These are phyloP conservation scores for Russula sp. DNA, from an alignment of 768 basidiomycete genomes.

Conservation along the genomic window DNA sequence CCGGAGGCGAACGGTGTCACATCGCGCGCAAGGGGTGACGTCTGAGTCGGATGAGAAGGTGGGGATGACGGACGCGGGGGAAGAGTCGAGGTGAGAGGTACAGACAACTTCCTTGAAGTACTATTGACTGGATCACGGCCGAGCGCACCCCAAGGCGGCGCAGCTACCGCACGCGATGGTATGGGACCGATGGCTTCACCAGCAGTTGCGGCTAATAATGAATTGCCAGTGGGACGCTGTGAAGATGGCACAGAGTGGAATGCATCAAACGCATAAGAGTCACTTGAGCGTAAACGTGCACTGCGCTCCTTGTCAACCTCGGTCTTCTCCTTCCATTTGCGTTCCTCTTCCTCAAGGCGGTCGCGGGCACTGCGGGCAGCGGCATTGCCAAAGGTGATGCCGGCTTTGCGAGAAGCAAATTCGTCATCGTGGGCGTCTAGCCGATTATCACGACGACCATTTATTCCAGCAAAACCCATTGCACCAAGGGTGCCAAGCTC, in stretches of 20 bases:
- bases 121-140: slow-evolving; percentile 3
- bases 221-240: slow-evolving; percentile 28
- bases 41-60: slow-evolving; percentile 19
- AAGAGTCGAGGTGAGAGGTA: slow-evolving; percentile 21
- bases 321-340: slow-evolving; percentile 48
- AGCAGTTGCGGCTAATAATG: slow-evolving; percentile 27
- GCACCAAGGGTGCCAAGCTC: slow-evolving; percentile 41
- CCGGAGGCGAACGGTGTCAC: slow-evolving; percentile 14
- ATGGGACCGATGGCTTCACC: slow-evolving; percentile 11
- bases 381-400: slow-evolving; percentile 34
- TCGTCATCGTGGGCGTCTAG: slow-evolving; percentile 40
- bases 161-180: slow-evolving; percentile 7
- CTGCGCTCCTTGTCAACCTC: slow-evolving; percentile 25
- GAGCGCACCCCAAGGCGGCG: slow-evolving; percentile 17
- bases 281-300: slow-evolving; percentile 36
- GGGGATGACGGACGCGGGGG: slow-evolving; percentile 25
- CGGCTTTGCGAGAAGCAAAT: slow-evolving; percentile 36
- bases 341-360: slow-evolving; percentile 53
- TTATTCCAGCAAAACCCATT: slow-evolving; percentile 34
- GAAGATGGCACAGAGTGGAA: slow-evolving; percentile 59
- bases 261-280: slow-evolving; percentile 59
- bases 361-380: slow-evolving; percentile 50
- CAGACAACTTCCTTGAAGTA: slow-evolving; percentile 23
- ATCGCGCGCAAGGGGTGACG: slow-evolving; percentile 26
- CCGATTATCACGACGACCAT: slow-evolving; percentile 24